Percentiles rank a stretch among this genome's conserved stretches.
Evolutionary conservation across 768 basidiomycete genomes (phyloP).

Genomic region (Kwoniella dendrophila): DNA sequence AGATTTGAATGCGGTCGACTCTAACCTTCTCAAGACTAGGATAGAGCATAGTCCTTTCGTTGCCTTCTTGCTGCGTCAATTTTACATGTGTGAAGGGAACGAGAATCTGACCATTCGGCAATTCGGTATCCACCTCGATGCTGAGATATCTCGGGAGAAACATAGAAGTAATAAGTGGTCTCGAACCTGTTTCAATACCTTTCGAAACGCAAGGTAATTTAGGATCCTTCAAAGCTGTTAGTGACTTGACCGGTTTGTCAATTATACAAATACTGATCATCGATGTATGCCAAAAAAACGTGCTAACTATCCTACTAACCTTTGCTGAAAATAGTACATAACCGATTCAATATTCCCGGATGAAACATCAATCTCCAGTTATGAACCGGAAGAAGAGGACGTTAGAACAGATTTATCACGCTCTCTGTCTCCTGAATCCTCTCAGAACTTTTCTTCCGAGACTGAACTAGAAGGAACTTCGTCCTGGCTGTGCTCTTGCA

Average conservation of each 20-base stretch:
- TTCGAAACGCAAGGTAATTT: neutral
- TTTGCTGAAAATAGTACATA: constrained; percentile 29
- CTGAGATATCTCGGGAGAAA: neutral
- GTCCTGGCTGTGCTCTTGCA: constrained; percentile 11
- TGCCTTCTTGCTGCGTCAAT: too few species aligned
- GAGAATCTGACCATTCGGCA: too few species aligned
- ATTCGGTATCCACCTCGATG: too few species aligned
- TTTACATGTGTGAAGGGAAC: too few species aligned
- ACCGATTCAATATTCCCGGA: constrained; percentile 36
- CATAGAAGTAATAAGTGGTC: constrained; percentile 10
- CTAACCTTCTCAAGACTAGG: too few species aligned
- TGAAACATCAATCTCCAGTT: neutral
- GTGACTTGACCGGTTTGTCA: too few species aligned
- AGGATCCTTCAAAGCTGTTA: constrained; percentile 7
- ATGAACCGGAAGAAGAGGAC: neutral
- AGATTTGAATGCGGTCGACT: too few species aligned
- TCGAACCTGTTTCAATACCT: constrained; percentile 9
- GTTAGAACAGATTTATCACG: too few species aligned
- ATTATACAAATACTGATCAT: too few species aligned
- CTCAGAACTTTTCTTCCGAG: too few species aligned
- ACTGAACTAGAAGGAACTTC: neutral
- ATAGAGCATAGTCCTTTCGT: too few species aligned
- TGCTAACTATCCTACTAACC: neutral
- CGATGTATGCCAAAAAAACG: neutral
- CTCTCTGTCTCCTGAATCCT: too few species aligned